Conservation (phyloP, 768 basidiomycete genomes). For the Termitomyces titanicus region DNA sequence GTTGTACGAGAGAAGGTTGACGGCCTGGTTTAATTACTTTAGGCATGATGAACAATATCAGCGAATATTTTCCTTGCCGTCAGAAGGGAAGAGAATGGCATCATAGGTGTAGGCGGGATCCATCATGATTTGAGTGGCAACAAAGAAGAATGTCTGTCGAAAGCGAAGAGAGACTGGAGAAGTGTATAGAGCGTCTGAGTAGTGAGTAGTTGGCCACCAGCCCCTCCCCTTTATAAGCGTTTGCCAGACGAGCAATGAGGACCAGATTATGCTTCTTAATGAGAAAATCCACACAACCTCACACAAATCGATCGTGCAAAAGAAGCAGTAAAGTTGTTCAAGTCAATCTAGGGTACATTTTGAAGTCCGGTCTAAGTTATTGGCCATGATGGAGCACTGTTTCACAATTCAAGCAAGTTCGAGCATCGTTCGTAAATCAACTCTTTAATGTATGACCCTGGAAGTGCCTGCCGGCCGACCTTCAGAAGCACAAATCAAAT, state of each 20-base stretch:
- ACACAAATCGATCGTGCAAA: slow-evolving; percentile 17
- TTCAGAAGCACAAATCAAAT: not conserved
- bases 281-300: slow-evolving; percentile 7
- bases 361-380: slow-evolving; percentile 6
- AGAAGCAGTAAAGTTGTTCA: slow-evolving; percentile 20
- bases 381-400: not conserved
- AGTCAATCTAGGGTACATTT: slow-evolving; percentile 32
- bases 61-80: slow-evolving; percentile 35
- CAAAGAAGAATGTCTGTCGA: slow-evolving; percentile 17
- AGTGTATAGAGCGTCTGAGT: slow-evolving; percentile 14
- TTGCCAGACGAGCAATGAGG: slow-evolving; percentile 35
- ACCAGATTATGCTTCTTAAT: slow-evolving; percentile 25
- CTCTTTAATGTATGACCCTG: not conserved
- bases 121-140: slow-evolving; percentile 34
- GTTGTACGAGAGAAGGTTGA: slow-evolving; percentile 64
- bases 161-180: slow-evolving; percentile 6
- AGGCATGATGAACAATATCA: not conserved
- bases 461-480: not conserved
- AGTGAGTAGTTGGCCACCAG: not conserved
- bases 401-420: slow-evolving; percentile 1
- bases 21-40: slow-evolving; percentile 39
- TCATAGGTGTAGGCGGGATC: slow-evolving; percentile 62
- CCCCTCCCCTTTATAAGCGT: slow-evolving; percentile 17
- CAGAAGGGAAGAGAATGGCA: slow-evolving; percentile 75
- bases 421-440: not conserved